Conservation (phyloP, 306 rosid genomes). For the Cajanus cajan region DNA sequence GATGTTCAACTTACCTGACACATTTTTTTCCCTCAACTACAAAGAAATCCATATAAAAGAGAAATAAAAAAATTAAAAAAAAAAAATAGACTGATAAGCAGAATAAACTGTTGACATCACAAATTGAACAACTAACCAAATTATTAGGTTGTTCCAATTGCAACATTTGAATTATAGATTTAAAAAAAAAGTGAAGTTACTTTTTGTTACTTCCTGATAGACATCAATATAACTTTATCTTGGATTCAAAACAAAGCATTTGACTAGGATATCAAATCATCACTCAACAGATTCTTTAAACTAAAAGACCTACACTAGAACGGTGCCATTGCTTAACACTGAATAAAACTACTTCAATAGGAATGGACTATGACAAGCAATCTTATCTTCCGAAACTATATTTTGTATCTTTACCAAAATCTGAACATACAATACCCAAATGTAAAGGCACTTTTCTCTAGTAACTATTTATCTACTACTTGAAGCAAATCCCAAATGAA, state of each 20-base stretch:
- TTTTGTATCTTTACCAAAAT: not conserved
- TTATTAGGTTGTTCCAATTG: not conserved
- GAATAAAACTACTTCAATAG: slow-evolving; percentile 1
- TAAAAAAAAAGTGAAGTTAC: not conserved
- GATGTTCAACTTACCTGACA: slow-evolving; percentile 5
- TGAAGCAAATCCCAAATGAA: not conserved
- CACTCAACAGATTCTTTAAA: not conserved
- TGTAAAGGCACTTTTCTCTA: not conserved
- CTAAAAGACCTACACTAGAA: not conserved
- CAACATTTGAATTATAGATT: not conserved
- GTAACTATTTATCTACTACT: not conserved
- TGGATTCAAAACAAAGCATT: not conserved
- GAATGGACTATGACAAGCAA: not conserved
- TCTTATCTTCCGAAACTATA: not conserved
- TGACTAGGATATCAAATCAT: not conserved
- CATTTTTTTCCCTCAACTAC: not conserved
- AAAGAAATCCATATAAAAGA: not conserved
- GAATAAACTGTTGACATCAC: not conserved
- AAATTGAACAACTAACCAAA: not conserved
- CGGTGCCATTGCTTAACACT: not conserved
- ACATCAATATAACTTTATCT: not conserved
- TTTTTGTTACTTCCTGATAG: not conserved
- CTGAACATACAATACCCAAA: not conserved
- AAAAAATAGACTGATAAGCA: not conserved
- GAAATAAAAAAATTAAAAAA: not conserved